Percentiles rank a stretch among this genome's conserved stretches.
Evolutionary conservation across 1,139 yeast genomes (phyloP).

Genomic region (Sugiyamaella castrensis): DNA sequence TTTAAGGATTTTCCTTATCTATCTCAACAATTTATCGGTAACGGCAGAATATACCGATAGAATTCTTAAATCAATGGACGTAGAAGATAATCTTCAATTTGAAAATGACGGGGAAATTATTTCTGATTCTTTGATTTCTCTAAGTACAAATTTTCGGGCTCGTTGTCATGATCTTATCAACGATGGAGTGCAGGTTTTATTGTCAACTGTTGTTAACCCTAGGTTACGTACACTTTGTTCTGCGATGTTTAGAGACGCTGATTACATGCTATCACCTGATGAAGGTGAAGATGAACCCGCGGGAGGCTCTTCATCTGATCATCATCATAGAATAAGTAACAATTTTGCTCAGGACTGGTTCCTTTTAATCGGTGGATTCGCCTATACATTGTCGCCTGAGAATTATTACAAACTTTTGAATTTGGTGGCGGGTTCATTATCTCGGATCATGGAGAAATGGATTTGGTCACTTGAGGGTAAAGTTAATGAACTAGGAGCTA

Average conservation of each 20-base stretch:
- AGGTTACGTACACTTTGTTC: constrained; percentile 49
- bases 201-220: constrained; percentile 55
- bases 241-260: constrained; percentile 55
- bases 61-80: constrained; percentile 42
- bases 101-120: constrained; percentile 50
- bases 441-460: constrained; percentile 60
- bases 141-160: constrained; percentile 38
- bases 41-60: constrained; percentile 56
- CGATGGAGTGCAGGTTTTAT: constrained; percentile 55
- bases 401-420: constrained; percentile 51
- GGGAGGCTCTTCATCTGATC: constrained; percentile 1
- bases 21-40: constrained; percentile 59
- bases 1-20: constrained; percentile 49
- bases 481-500: constrained; percentile 79
- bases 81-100: constrained; percentile 52
- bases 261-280: constrained; percentile 42
- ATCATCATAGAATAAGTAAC: constrained; percentile 13
- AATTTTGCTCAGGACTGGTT: constrained; percentile 52
- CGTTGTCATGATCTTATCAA: constrained; percentile 48
- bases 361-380: constrained; percentile 60
- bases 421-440: constrained; percentile 49
- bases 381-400: constrained; percentile 52
- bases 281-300: constrained; percentile 22
- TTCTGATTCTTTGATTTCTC: constrained; percentile 40
- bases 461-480: constrained; percentile 62